These are phyloP conservation scores for Aureococcus anophagefferens DNA, from an alignment of 108 stramenopile genomes.

Conservation along the genomic window DNA sequence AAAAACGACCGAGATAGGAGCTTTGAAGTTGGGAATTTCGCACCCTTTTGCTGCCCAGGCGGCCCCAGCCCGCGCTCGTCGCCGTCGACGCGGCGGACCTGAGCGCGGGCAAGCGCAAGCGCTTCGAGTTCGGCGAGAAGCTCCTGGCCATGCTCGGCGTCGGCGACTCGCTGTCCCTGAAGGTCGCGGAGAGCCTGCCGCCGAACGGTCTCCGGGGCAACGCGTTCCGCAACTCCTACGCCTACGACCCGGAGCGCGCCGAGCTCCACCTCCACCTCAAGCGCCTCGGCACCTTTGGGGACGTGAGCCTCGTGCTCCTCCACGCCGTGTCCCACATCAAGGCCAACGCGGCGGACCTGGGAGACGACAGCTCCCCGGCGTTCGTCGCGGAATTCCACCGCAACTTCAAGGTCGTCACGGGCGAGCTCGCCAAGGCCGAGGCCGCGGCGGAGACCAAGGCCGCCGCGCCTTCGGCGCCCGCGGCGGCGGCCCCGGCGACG, in stretches of 20 bases:
- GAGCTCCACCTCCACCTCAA: conserved; percentile 10
- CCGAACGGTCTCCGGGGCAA: background rate
- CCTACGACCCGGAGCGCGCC: conserved; percentile 3
- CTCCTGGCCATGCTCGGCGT: background rate
- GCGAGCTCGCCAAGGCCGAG: conserved; percentile 11
- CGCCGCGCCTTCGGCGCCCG: background rate
- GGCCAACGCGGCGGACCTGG: conserved; percentile 20
- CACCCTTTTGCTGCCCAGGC: too few species aligned
- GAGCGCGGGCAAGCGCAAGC: background rate
- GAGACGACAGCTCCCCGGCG: conserved; percentile 3
- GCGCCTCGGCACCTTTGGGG: conserved; percentile 13
- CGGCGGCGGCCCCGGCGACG: too few species aligned
- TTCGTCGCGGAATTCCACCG: conserved; percentile 21
- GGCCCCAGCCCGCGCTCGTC: background rate
- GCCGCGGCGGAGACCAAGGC: background rate
- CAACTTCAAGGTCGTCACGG: conserved; percentile 14
- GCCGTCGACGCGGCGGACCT: background rate
- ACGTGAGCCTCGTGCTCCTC: conserved; percentile 16
- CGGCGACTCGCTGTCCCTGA: background rate
- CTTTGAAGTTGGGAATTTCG: too few species aligned
- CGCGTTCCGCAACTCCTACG: conserved; percentile 27
- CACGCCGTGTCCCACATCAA: conserved; percentile 28
- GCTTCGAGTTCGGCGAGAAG: conserved; percentile 5
- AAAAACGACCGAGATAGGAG: too few species aligned
- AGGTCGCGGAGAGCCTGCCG: conserved; percentile 5